A percentile compares a stretch with the other conserved stretches of the same genome.
phyloP scores from a whole-genome alignment of 106 monocot species.

The Dendrobium officinale region DNA sequence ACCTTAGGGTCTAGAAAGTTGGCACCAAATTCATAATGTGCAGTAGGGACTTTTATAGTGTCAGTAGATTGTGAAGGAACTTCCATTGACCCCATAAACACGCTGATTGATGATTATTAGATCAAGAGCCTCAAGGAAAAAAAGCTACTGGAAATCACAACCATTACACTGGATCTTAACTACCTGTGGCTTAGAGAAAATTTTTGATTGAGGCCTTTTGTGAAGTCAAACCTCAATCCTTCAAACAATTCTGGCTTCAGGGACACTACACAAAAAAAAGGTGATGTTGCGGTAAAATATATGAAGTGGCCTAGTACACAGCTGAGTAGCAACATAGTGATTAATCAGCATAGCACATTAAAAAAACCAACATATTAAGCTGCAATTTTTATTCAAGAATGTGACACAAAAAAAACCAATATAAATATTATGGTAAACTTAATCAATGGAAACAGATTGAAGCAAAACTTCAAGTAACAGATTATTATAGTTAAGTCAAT shows the following conservation, averaged over 20 bases:
- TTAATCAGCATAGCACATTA: not conserved
- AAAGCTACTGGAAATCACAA: not conserved
- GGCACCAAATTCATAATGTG: slow-evolving; percentile 97
- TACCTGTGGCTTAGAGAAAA: slow-evolving; percentile 96
- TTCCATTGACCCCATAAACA: slow-evolving; percentile 96
- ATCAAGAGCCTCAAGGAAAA: not conserved
- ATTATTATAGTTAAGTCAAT: too few species aligned
- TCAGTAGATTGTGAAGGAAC: slow-evolving; percentile 75
- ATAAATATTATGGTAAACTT: not conserved
- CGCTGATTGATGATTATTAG: slow-evolving; percentile 29
- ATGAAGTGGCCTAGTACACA: not conserved
- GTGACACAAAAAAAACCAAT: not conserved
- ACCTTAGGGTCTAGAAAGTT: slow-evolving; percentile 98
- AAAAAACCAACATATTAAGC: not conserved
- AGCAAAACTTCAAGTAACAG: too few species aligned
- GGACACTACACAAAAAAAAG: slow-evolving; percentile 52
- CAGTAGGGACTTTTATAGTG: slow-evolving; percentile 75
- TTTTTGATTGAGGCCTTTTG: slow-evolving; percentile 89
- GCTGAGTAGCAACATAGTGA: not conserved
- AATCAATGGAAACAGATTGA: not conserved
- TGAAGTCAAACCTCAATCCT: slow-evolving; percentile 95
- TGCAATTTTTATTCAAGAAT: not conserved
- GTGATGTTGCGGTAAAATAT: not conserved
- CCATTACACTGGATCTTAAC: not conserved
- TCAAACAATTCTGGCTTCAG: slow-evolving; percentile 95